phyloP scores from a whole-genome alignment of 441 rosid species.

The Flueggea neowawraea region DNA sequence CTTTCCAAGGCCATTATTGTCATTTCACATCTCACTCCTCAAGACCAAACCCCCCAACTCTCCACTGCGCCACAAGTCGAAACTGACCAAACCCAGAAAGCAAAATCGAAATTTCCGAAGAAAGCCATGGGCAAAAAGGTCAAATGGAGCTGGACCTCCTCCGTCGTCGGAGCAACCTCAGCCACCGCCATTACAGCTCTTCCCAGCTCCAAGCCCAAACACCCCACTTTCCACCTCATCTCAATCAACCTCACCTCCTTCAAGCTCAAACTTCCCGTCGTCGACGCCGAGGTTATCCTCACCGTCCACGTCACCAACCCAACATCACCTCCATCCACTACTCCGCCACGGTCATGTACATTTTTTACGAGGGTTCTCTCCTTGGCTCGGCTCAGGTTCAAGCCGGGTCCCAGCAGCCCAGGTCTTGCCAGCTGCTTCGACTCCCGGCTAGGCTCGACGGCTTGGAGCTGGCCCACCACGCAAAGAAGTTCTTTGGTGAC shows the following conservation, averaged over 20 bases:
- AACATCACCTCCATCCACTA: conserved; percentile 60
- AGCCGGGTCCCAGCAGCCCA: conserved; percentile 69
- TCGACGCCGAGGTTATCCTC: conserved; percentile 74
- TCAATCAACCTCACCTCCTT: conserved; percentile 77
- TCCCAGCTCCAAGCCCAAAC: conserved; percentile 55
- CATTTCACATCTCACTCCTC: too few relatives aligned
- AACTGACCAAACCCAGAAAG: too few relatives aligned
- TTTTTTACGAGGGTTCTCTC: conserved; percentile 79
- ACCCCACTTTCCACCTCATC: conserved; percentile 77
- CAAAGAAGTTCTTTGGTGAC: conserved; percentile 56
- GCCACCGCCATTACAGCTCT: conserved; percentile 47
- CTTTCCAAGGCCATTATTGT: too few relatives aligned
- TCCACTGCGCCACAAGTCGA: too few relatives aligned
- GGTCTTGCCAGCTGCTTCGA: conserved; percentile 60
- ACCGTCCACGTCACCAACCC: conserved; percentile 80
- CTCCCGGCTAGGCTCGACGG: conserved; percentile 72
- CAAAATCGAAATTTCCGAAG: not conserved
- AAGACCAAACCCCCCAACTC: too few relatives aligned
- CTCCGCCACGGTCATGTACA: conserved; percentile 73
- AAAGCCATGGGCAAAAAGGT: conserved; percentile 33
- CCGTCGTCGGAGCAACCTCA: conserved; percentile 60
- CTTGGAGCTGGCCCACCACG: conserved; percentile 77
- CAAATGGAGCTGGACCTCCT: conserved; percentile 78
- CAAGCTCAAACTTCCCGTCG: conserved; percentile 63
- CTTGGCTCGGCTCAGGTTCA: conserved; percentile 62